Evolutionary conservation across 116 monocot species (phyloP).

Genomic region (Zostera marina): DNA sequence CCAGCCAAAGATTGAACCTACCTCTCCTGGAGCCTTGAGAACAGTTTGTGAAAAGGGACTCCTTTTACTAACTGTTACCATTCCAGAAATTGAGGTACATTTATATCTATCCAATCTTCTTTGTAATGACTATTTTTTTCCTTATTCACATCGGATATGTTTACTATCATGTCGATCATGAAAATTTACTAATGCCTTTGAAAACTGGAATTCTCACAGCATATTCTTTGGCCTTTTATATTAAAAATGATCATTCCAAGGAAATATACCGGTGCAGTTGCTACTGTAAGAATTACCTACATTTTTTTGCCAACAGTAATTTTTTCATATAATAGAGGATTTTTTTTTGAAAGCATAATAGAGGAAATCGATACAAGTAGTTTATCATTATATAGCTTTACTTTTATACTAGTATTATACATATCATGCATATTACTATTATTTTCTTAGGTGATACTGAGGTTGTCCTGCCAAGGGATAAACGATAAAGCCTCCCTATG

Average conservation of each 20-base stretch:
- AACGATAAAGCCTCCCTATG: no score
- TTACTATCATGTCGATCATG: not conserved
- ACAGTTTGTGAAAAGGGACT: constrained; percentile 80
- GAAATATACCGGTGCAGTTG: constrained; percentile 81
- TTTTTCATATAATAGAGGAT: no score
- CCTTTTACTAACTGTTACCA: constrained; percentile 70
- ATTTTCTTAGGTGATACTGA: no score
- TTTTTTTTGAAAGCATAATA: no score
- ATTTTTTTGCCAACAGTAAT: not conserved
- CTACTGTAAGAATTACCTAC: constrained; percentile 36
- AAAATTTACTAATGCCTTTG: not conserved
- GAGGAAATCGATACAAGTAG: no score
- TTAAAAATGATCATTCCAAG: constrained; percentile 85
- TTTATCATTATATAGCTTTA: no score
- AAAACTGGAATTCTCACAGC: constrained; percentile 30
- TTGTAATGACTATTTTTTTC: not conserved
- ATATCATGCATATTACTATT: no score
- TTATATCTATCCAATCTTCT: not conserved
- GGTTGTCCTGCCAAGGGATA: no score
- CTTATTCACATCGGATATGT: not conserved
- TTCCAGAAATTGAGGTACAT: constrained; percentile 95
- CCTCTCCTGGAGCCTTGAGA: constrained; percentile 48
- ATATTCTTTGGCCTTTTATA: constrained; percentile 87
- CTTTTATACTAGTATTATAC: no score
- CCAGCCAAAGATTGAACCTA: constrained; percentile 37